A percentile compares a stretch with the other conserved stretches of the same genome.
Conservation (phyloP, 108 stramenopile species). For the Cyclotella sp. region DNA sequence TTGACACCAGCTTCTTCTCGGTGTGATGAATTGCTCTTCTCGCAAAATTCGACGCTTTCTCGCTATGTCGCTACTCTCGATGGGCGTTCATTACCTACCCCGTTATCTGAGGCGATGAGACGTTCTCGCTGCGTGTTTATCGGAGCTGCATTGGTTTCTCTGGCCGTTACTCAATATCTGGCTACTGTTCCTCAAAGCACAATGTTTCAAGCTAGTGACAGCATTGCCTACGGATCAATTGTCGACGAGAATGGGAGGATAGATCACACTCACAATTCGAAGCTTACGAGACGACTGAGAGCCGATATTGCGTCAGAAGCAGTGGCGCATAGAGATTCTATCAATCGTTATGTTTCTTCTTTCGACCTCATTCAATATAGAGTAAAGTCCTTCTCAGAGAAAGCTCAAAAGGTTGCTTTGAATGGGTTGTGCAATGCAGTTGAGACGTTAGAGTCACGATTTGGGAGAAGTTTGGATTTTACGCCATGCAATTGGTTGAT, state of each 20-base stretch:
- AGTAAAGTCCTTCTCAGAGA: background rate
- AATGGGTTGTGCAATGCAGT: constrained; percentile 4
- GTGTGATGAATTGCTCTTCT: background rate
- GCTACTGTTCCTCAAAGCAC: background rate
- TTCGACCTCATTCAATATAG: background rate
- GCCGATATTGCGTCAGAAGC: constrained; percentile 1
- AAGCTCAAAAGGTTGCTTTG: background rate
- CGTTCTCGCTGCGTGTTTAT: constrained; percentile 36
- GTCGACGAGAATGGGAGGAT: background rate
- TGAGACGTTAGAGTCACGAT: background rate
- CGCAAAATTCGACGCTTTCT: background rate
- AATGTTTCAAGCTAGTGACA: background rate
- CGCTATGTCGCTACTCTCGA: constrained; percentile 37
- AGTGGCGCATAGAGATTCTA: background rate
- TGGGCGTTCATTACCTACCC: constrained; percentile 30
- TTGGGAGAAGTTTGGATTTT: constrained; percentile 1
- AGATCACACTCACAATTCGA: constrained; percentile 1
- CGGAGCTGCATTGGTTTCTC: constrained; percentile 37
- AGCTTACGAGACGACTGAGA: constrained; percentile 6
- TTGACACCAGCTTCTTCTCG: background rate
- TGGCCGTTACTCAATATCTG: constrained; percentile 1
- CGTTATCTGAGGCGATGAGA: constrained; percentile 46
- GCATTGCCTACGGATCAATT: background rate
- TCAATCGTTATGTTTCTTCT: background rate
- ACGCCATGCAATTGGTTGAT: constrained; percentile 7